Evolutionary conservation across 2,329 filamentous ascomycete genomes (phyloP).

Genomic region (Tolypocladium pustulatum): DNA sequence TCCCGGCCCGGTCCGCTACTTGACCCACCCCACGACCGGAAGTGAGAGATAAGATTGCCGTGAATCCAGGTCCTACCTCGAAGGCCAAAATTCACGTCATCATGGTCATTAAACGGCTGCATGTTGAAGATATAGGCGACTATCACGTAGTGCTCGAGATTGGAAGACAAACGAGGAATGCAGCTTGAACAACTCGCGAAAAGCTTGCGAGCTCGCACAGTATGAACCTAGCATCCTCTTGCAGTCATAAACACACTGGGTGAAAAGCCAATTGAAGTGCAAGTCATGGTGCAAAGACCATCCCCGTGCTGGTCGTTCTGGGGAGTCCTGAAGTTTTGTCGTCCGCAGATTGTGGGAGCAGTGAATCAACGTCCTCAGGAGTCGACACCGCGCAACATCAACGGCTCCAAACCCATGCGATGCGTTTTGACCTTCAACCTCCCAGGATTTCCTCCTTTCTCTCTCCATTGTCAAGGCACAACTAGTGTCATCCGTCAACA

Average conservation of each 20-base stretch:
- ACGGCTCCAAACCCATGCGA: slow-evolving; percentile 22
- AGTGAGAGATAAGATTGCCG: too few species aligned
- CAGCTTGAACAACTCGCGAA: background rate
- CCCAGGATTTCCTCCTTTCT: background rate
- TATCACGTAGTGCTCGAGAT: background rate
- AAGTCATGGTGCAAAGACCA: background rate
- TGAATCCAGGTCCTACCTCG: too few species aligned
- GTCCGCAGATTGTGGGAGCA: background rate
- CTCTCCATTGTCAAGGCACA: background rate
- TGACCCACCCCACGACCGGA: too few species aligned
- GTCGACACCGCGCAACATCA: background rate
- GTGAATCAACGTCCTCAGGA: background rate
- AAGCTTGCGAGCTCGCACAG: background rate
- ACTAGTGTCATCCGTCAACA: slow-evolving; percentile 12
- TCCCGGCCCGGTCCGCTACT: too few species aligned
- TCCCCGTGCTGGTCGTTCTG: background rate
- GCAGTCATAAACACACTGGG: background rate
- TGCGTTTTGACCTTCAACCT: background rate
- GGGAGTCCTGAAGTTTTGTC: background rate
- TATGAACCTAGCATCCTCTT: background rate
- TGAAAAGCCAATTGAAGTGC: background rate
- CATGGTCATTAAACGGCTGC: background rate
- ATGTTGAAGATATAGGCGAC: too few species aligned
- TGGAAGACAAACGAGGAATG: background rate
- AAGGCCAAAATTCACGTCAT: too few species aligned